Conservation (phyloP, 2,329 filamentous ascomycete species). For the Lecanicillium sp. region DNA sequence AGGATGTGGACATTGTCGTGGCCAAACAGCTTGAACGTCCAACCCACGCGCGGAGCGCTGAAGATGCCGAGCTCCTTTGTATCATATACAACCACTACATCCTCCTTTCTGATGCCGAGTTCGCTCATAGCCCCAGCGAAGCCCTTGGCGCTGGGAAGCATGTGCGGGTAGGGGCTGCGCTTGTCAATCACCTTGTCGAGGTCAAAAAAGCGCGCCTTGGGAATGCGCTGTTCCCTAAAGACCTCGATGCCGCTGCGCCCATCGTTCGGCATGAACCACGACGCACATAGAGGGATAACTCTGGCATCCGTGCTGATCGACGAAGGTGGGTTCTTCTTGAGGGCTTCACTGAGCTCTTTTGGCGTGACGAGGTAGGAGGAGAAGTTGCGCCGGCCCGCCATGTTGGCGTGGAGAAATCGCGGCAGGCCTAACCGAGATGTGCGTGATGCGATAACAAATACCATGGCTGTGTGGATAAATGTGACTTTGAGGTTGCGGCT, state of each 20-base stretch:
- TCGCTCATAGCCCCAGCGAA: slow-evolving; percentile 87
- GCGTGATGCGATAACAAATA: slow-evolving; percentile 33
- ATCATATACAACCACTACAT: slow-evolving; percentile 92
- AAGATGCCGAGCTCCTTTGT: slow-evolving; percentile 87
- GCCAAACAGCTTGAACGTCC: slow-evolving; percentile 87
- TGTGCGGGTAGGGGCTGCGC: slow-evolving; percentile 86
- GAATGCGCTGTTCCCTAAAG: slow-evolving; percentile 78
- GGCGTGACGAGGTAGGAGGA: slow-evolving; percentile 83
- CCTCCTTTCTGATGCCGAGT: slow-evolving; percentile 78
- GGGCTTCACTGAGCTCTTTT: slow-evolving; percentile 69
- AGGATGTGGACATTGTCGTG: slow-evolving; percentile 82
- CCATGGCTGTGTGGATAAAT: slow-evolving; percentile 33
- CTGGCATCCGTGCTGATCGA: slow-evolving; percentile 74
- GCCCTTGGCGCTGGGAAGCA: slow-evolving; percentile 75
- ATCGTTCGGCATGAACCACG: slow-evolving; percentile 96
- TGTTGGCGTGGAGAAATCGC: slow-evolving; percentile 24
- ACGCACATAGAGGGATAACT: slow-evolving; percentile 81
- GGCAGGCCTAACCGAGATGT: slow-evolving; percentile 31
- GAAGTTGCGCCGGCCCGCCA: slow-evolving; percentile 36
- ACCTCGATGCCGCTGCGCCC: slow-evolving; percentile 71
- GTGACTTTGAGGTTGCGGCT: too few species aligned
- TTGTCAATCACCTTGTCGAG: slow-evolving; percentile 86
- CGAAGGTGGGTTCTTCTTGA: slow-evolving; percentile 74
- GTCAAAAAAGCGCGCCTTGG: slow-evolving; percentile 90
- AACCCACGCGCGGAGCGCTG: slow-evolving; percentile 85